A percentile compares a stretch with the other conserved stretches of the same genome.
These are phyloP conservation scores for Teratosphaeriaceae sp. DNA, from an alignment of 2,329 filamentous ascomycete species.

Conservation along the genomic window DNA sequence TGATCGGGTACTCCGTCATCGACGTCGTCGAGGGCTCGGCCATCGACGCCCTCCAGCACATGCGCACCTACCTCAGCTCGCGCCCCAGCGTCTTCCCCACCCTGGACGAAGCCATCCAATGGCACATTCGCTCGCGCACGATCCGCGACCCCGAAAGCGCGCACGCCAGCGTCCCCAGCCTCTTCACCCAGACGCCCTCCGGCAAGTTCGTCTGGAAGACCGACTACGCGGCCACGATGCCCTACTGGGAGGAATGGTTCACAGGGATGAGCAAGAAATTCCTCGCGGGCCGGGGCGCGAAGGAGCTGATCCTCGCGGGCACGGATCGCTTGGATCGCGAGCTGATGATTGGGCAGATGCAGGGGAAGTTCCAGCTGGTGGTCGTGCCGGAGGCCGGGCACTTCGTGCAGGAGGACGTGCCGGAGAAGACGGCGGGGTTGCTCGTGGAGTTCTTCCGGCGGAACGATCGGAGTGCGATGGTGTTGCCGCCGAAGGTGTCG, in stretches of 20 bases:
- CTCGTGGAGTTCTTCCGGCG: slow-evolving; percentile 86
- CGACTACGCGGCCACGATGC: slow-evolving; percentile 72
- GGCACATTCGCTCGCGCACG: slow-evolving; percentile 86
- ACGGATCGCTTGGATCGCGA: slow-evolving; percentile 88
- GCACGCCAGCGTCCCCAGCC: slow-evolving; percentile 74
- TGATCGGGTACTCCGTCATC: slow-evolving; percentile 82
- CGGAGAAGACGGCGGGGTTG: slow-evolving; percentile 78
- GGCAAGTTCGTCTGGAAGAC: slow-evolving; percentile 74
- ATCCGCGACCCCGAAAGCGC: slow-evolving; percentile 80
- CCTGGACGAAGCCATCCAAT: slow-evolving; percentile 75
- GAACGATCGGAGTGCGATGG: slow-evolving; percentile 78
- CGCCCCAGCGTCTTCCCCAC: slow-evolving; percentile 73
- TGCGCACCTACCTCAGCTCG: slow-evolving; percentile 84
- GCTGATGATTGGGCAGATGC: slow-evolving; percentile 94
- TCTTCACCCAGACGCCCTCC: slow-evolving; percentile 47
- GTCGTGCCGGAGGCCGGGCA: slow-evolving; percentile 94
- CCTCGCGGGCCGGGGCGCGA: slow-evolving; percentile 71
- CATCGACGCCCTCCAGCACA: slow-evolving; percentile 88
- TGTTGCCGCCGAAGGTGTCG: slow-evolving; percentile 82
- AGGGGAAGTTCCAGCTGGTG: slow-evolving; percentile 93
- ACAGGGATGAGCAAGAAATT: slow-evolving; percentile 83
- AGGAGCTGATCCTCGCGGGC: slow-evolving; percentile 76
- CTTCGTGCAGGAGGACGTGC: slow-evolving; percentile 93
- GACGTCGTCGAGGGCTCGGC: slow-evolving; percentile 95
- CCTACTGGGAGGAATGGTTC: slow-evolving; percentile 96